These are phyloP conservation scores for Pleurotus djamor DNA, from an alignment of 768 basidiomycete genomes.

Conservation along the genomic window DNA sequence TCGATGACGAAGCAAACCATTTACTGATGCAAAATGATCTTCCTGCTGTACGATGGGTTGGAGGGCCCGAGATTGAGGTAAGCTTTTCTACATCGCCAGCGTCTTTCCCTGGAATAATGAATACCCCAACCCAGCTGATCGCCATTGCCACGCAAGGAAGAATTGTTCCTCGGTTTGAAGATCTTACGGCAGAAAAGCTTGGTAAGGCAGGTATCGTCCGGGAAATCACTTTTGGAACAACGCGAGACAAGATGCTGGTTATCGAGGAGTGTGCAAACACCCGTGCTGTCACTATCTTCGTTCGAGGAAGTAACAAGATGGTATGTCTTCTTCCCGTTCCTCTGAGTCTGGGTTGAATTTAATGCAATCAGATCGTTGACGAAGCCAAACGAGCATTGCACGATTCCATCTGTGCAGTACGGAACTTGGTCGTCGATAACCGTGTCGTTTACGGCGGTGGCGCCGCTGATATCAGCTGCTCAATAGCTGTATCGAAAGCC, in stretches of 20 bases:
- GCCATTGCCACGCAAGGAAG: conserved; percentile 98
- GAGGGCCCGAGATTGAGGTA: conserved; percentile 98
- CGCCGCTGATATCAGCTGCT: conserved; percentile 94
- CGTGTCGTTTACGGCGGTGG: conserved; percentile 98
- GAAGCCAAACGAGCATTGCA: conserved; percentile 98
- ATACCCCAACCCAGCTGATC: conserved; percentile 63
- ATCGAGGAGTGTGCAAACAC: conserved; percentile 99
- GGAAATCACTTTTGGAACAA: conserved; percentile 95
- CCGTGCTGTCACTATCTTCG: conserved; percentile 95
- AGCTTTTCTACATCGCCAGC: not conserved
- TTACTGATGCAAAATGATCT: conserved; percentile 96
- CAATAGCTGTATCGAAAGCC: conserved; percentile 89
- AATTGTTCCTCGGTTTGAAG: conserved; percentile 98
- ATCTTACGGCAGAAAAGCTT: conserved; percentile 87
- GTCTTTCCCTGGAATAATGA: not conserved
- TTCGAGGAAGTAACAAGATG: conserved; percentile 99
- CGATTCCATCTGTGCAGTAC: conserved; percentile 96
- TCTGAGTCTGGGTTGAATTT: not conserved
- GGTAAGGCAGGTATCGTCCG: conserved; percentile 93
- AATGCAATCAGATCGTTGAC: conserved; percentile 82
- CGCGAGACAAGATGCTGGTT: conserved; percentile 98
- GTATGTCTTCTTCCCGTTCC: conserved; percentile 30
- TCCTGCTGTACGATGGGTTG: conserved; percentile 98
- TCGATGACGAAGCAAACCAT: conserved; percentile 99
- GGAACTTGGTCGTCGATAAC: conserved; percentile 93